Evolutionary conservation across 768 basidiomycete genomes (phyloP).

Genomic region (Boletus rubescentipes): DNA sequence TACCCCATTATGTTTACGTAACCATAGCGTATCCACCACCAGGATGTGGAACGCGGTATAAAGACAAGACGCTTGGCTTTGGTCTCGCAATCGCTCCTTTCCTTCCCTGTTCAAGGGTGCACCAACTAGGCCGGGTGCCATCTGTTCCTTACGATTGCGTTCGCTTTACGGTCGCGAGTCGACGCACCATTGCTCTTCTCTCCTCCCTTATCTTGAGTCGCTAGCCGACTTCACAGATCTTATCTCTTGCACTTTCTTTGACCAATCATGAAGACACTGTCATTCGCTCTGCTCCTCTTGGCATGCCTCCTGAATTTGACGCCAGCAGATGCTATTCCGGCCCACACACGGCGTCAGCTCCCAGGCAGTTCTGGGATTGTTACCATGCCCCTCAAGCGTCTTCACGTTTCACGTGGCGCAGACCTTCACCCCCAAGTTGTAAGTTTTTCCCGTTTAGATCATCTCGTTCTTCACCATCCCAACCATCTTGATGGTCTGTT

Average conservation of each 20-base stretch:
- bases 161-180: constrained; percentile 19
- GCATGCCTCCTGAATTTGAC: constrained; percentile 48
- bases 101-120: background rate
- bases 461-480: background rate
- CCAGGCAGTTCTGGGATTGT: constrained; percentile 31
- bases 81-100: background rate
- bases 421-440: constrained; percentile 46
- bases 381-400: constrained; percentile 43
- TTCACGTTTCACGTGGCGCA: constrained; percentile 26
- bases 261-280: constrained; percentile 51
- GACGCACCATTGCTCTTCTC: background rate
- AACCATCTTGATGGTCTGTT: background rate
- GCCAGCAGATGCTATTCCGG: constrained; percentile 30
- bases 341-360: constrained; percentile 9
- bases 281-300: constrained; percentile 50
- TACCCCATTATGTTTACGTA: constrained; percentile 15
- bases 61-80: background rate
- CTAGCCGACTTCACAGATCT: constrained; percentile 13
- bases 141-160: constrained; percentile 5
- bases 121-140: constrained; percentile 23
- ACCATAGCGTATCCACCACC: background rate
- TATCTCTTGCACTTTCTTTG: background rate
- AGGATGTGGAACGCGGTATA: background rate
- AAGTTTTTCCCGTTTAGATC: constrained; percentile 15
- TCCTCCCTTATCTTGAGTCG: background rate